Conservation (phyloP, 495 filamentous ascomycete species). For the Margaritispora aquatica region DNA sequence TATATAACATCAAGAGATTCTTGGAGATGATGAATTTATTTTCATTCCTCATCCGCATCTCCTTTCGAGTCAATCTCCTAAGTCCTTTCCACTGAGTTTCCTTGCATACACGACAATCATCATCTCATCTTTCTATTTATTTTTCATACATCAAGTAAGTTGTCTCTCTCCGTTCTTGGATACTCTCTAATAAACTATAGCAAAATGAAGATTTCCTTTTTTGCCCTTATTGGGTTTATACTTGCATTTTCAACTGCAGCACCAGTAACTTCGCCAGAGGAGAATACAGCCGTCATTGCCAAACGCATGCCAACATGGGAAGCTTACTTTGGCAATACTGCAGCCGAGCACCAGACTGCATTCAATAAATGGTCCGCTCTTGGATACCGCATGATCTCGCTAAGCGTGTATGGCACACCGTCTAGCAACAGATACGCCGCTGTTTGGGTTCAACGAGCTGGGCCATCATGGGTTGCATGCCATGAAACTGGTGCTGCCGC, state of each 20-base stretch:
- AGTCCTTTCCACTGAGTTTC: neutral
- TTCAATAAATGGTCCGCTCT: constrained; percentile 6
- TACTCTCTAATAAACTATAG: neutral
- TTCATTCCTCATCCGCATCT: neutral
- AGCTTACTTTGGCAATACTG: constrained; percentile 5
- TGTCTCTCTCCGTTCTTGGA: too few relatives aligned
- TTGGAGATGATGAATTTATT: neutral
- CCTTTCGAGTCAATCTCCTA: neutral
- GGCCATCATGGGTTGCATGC: neutral
- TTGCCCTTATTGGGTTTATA: neutral
- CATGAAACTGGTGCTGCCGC: neutral
- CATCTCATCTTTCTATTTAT: neutral
- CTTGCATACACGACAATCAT: neutral
- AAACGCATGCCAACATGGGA: constrained; percentile 3
- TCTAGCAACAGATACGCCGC: constrained; percentile 7
- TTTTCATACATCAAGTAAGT: neutral
- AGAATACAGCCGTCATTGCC: neutral
- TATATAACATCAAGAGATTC: neutral
- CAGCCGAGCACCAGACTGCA: constrained; percentile 5
- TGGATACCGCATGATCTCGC: constrained; percentile 16
- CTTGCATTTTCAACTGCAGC: neutral
- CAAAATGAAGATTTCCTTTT: neutral
- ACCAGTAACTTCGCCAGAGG: neutral
- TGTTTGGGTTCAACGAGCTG: constrained; percentile 5
- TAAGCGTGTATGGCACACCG: constrained; percentile 9